Percentiles rank a stretch among this genome's conserved stretches.
These are phyloP conservation scores for Handroanthus guayacan DNA, from an alignment of 257 asterid genomes.

Conservation along the genomic window DNA sequence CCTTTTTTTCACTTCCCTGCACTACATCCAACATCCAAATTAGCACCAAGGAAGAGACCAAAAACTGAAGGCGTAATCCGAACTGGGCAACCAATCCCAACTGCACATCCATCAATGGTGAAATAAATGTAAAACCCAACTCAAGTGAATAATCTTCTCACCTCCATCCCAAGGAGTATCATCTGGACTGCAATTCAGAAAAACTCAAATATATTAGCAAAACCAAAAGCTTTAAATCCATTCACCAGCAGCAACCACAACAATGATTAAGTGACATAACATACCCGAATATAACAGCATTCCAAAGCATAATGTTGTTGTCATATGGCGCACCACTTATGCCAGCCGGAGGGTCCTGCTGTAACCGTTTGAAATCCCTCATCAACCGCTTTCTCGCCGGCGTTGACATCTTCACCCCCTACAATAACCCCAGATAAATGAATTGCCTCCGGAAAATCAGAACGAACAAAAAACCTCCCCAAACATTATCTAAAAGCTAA, in stretches of 20 bases:
- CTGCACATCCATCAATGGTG: background rate
- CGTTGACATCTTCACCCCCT: conserved; percentile 79
- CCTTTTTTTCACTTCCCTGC: background rate
- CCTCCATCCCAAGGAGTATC: conserved; percentile 99
- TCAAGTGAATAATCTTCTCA: conserved; percentile 42
- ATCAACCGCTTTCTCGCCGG: conserved; percentile 88
- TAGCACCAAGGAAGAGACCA: background rate
- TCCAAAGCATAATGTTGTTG: conserved; percentile 93
- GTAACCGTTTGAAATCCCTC: conserved; percentile 96
- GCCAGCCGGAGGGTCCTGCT: conserved; percentile 97
- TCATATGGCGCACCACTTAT: conserved; percentile 95
- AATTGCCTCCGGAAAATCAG: background rate
- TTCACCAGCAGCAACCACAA: conserved; percentile 8
- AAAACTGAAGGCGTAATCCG: background rate
- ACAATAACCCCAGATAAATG: conserved; percentile 19
- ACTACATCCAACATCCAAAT: conserved; percentile 15
- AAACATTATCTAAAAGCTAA: background rate
- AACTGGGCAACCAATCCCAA: conserved; percentile 11
- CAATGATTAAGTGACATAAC: background rate
- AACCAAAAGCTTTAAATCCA: background rate
- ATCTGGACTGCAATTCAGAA: conserved; percentile 78
- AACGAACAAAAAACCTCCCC: background rate
- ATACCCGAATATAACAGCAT: conserved; percentile 94
- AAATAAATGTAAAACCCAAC: background rate
- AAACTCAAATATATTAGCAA: conserved; percentile 24